Evolutionary conservation across 768 basidiomycete species (phyloP).

Genomic region (Suillus spraguei): DNA sequence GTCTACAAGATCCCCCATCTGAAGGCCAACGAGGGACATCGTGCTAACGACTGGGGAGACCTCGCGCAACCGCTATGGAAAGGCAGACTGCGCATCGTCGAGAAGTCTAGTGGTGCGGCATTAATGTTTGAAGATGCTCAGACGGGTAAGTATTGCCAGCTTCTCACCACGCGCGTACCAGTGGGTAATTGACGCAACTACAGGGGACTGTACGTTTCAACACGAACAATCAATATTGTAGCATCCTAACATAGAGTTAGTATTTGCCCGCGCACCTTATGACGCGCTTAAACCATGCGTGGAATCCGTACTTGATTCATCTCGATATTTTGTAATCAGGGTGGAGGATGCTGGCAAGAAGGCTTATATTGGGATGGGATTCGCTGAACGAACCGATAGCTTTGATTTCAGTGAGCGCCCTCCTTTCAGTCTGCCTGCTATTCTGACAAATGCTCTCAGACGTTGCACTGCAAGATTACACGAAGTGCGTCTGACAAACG

Average conservation of each 20-base stretch:
- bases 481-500: conserved; percentile 53
- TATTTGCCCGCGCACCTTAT: conserved; percentile 88
- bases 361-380: conserved; percentile 95
- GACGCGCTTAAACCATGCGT: conserved; percentile 78
- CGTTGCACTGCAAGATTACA: conserved; percentile 84
- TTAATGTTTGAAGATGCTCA: conserved; percentile 80
- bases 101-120: conserved; percentile 66
- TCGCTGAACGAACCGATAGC: conserved; percentile 83
- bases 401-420: conserved; percentile 84
- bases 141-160: conserved; percentile 57
- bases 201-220: conserved; percentile 67
- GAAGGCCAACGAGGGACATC: conserved; percentile 85
- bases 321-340: conserved; percentile 91
- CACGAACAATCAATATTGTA: conserved; percentile 12
- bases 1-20: conserved; percentile 92
- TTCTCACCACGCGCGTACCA: conserved; percentile 2
- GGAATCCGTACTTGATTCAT: conserved; percentile 96
- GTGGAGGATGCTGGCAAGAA: conserved; percentile 87
- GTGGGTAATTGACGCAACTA: conserved; percentile 7
- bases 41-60: conserved; percentile 93
- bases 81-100: conserved; percentile 83
- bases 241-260: conserved; percentile 39
- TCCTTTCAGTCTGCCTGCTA: neutral
- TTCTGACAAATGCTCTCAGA: conserved; percentile 44
- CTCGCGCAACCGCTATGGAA: conserved; percentile 87